Evolutionary conservation across 73 alveolate species (phyloP).

Genomic region (Symbiodinium pilosum): DNA sequence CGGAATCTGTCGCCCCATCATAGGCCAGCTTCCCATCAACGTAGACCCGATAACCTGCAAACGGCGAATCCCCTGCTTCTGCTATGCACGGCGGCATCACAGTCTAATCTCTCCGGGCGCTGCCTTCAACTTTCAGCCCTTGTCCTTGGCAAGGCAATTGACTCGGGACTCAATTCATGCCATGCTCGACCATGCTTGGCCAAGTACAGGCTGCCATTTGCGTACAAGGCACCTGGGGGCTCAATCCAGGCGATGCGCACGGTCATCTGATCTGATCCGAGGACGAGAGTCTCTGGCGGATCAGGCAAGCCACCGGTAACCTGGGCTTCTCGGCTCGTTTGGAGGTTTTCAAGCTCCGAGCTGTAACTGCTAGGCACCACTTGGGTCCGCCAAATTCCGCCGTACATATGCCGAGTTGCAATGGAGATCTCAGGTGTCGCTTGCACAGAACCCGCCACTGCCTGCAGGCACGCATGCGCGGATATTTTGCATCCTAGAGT

Average conservation of each 20-base stretch:
- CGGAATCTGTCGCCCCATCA: conserved; percentile 67
- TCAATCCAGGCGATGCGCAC: conserved; percentile 66
- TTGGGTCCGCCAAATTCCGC: neutral
- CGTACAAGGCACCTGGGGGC: conserved; percentile 80
- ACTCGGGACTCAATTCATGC: no score
- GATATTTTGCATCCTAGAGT: neutral
- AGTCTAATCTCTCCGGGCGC: no score
- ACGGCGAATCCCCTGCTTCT: no score
- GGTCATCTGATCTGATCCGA: conserved; percentile 79
- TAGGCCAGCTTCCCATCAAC: conserved; percentile 70
- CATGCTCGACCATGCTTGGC: no score
- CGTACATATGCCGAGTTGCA: neutral
- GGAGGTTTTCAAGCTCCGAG: neutral
- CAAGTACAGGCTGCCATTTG: no score
- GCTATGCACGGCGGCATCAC: no score
- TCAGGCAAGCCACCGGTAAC: conserved; percentile 44
- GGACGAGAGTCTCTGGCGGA: conserved; percentile 22
- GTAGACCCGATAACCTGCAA: conserved; percentile 59
- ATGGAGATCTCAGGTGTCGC: neutral
- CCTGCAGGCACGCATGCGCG: neutral
- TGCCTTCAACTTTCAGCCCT: conserved; percentile 18
- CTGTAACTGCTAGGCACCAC: neutral
- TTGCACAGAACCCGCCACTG: neutral
- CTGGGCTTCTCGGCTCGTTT: neutral
- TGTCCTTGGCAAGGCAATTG: conserved; percentile 25